Base-by-base conservation (phyloP, 495 filamentous ascomycete species). In the Trichocladium antarcticum region DNA sequence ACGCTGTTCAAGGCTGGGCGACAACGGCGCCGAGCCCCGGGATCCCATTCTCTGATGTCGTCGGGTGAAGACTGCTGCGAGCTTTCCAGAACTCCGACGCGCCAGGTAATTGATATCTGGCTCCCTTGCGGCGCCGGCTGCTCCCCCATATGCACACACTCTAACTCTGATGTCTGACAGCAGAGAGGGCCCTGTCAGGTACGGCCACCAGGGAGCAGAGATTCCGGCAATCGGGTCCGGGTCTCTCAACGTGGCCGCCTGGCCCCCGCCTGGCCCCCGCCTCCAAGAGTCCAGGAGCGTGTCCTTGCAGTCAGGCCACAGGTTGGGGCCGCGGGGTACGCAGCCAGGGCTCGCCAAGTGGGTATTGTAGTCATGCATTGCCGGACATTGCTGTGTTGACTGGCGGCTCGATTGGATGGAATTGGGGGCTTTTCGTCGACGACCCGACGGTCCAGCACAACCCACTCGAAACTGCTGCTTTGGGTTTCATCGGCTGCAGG, bases 101-200 rank as follows among this genome's bases (percentile, higher is more conserved):
- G 22, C 43, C 35, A 34, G 41, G 24, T 4, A 3, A 8, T 41
- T 38, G 46, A 40, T 42, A 46, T 10, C 37, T 46, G 36, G 46
- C 48, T 49, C n/a, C 19, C 16, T 38, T 37, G 24, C 24, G 3
- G 24, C 24, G 40, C n/a, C n/a, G n/a, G n/a, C n/a, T n/a, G n/a
- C n/a, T n/a, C n/a, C 8, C 5, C 27, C 40, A 38, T 37, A 42
- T 55, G 53, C 53, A 55, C 34, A 21, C 53, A 55, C 53, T 55
- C 36, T 19, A 48, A 44, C 11, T 31, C 35, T 55, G 45, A 40
- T 12, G 48, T 47, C 9, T 20, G 42, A 55, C 53, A 47, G 44
- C 53, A 55, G 43, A 50, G 32, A 27, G 27, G 46, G 31, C 38
- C 6, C 28, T 43, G 38, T 19, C 16, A 32, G 31, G 37, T 38